These are phyloP conservation scores for Salix exigua DNA, from an alignment of 345 rosid genomes.

Conservation along the genomic window DNA sequence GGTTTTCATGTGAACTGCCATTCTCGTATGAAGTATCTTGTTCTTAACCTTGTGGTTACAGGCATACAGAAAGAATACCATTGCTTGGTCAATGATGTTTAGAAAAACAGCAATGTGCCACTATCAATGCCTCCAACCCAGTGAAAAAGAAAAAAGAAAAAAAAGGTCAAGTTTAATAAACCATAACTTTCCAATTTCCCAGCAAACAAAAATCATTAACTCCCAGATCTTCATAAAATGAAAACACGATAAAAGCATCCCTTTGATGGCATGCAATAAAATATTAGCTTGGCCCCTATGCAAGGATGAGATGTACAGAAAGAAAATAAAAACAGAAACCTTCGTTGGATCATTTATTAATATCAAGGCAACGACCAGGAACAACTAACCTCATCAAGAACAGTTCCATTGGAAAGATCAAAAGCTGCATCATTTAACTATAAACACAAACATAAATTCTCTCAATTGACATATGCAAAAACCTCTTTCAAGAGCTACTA, in stretches of 20 bases:
- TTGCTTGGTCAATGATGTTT: too few species aligned
- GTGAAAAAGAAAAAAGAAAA: background rate
- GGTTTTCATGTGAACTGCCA: too few species aligned
- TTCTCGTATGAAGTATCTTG: too few species aligned
- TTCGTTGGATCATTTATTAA: too few species aligned
- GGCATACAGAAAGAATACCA: too few species aligned
- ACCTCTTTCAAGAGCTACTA: background rate
- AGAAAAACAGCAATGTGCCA: too few species aligned
- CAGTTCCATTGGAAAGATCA: constrained; percentile 85
- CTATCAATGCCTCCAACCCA: too few species aligned
- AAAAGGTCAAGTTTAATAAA: background rate
- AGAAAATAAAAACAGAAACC: background rate
- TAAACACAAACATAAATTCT: constrained; percentile 1
- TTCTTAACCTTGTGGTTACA: too few species aligned
- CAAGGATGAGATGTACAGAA: background rate
- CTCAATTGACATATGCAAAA: background rate
- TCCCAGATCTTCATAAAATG: too few species aligned
- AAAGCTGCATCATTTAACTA: constrained; percentile 95
- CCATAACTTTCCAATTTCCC: background rate
- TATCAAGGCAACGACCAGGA: background rate
- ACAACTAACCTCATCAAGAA: constrained; percentile 63
- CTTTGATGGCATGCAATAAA: too few species aligned
- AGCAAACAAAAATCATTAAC: background rate
- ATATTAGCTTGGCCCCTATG: too few species aligned
- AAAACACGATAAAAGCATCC: too few species aligned